Conservation (phyloP, 1,284 basidiomycete species). For the Cerrena zonata region DNA sequence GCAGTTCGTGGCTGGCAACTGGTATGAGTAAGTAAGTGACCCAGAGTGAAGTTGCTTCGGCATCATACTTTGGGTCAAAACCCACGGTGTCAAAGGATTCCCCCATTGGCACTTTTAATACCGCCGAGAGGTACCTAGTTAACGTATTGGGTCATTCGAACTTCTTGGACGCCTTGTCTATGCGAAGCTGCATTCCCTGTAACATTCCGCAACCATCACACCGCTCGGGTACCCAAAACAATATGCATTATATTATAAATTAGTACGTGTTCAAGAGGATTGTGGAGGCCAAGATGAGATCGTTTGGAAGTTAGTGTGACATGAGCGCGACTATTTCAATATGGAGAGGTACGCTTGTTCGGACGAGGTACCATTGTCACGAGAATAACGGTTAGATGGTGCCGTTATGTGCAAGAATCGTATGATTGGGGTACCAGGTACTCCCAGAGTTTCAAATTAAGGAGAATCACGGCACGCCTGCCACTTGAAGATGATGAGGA, state of each 20-base stretch:
- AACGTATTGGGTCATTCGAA: constrained; percentile 3
- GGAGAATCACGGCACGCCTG: background rate
- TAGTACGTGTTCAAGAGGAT: background rate
- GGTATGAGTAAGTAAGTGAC: background rate
- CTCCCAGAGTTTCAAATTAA: background rate
- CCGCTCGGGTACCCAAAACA: background rate
- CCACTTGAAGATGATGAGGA: too few relatives aligned
- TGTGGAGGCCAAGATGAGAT: background rate
- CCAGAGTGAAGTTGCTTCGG: background rate
- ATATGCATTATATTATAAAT: background rate
- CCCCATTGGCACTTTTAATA: constrained; percentile 3
- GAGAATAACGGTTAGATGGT: background rate
- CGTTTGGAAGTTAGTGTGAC: background rate
- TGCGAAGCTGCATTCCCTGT: background rate
- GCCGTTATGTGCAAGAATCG: background rate
- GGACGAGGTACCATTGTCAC: background rate
- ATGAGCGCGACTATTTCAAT: background rate
- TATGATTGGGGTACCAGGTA: background rate
- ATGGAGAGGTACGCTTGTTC: background rate
- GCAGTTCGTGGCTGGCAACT: background rate
- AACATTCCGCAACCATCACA: background rate
- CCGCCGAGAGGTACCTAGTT: constrained; percentile 5
- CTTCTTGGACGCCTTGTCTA: background rate
- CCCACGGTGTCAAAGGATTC: constrained; percentile 5
- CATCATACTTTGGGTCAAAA: background rate